Evolutionary conservation across 441 rosid species (phyloP).

Genomic region (Lepidium campestre): DNA sequence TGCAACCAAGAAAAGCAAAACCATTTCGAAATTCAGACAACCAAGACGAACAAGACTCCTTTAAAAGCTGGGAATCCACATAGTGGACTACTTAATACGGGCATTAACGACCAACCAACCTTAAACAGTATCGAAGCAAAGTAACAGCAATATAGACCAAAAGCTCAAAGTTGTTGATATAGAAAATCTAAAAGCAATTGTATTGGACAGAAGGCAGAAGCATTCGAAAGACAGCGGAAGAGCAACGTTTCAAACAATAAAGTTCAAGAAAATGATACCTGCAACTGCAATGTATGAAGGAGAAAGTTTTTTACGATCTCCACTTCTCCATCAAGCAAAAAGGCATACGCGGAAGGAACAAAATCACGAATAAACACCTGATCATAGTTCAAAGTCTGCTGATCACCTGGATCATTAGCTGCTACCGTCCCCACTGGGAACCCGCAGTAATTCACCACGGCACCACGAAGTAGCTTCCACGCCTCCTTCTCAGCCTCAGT

Average conservation of each 20-base stretch:
- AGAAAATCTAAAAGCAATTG: not conserved
- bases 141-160: not conserved
- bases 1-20: slow-evolving; percentile 3
- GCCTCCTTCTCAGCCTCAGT: slow-evolving; percentile 69
- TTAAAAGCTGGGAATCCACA: not conserved
- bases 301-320: slow-evolving; percentile 88
- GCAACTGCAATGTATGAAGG: slow-evolving; percentile 82
- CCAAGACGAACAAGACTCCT: not conserved
- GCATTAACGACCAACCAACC: not conserved
- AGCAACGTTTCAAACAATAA: not conserved
- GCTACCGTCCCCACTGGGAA: slow-evolving; percentile 82
- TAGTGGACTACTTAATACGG: not conserved
- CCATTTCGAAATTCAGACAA: not conserved
- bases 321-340: slow-evolving; percentile 78
- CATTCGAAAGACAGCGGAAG: not conserved
- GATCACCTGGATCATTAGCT: slow-evolving; percentile 68
- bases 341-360: slow-evolving; percentile 82
- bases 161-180: not conserved
- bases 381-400: slow-evolving; percentile 74
- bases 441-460: slow-evolving; percentile 72
- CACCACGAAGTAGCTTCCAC: slow-evolving; percentile 63
- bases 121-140: not conserved
- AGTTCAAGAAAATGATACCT: slow-evolving; percentile 40
- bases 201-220: not conserved
- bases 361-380: slow-evolving; percentile 95